Percentiles rank a stretch among this genome's conserved stretches.
phyloP scores from a whole-genome alignment of 108 stramenopile genomes.

The Cylindrotheca closterium region DNA sequence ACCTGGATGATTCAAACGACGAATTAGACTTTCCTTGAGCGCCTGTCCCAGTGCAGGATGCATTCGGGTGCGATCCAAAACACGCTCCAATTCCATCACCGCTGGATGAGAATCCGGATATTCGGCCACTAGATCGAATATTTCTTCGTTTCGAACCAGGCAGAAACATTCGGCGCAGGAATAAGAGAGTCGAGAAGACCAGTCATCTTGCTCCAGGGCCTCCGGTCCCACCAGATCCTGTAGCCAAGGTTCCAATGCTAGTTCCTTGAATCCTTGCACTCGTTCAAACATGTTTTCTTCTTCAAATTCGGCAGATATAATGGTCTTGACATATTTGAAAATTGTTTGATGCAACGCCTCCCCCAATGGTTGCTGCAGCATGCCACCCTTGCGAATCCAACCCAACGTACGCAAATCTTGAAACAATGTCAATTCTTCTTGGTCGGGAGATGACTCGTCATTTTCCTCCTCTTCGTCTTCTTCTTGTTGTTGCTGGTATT shows the following conservation, averaged over 20 bases:
- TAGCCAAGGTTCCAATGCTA: constrained; percentile 51
- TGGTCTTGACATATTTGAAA: constrained; percentile 19
- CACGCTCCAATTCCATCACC: constrained; percentile 60
- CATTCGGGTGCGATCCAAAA: constrained; percentile 52
- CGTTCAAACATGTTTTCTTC: constrained; percentile 35
- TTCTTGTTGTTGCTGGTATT: constrained; percentile 13
- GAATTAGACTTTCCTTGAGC: constrained; percentile 52
- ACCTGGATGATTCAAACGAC: constrained; percentile 92
- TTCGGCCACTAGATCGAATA: constrained; percentile 81
- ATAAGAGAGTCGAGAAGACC: constrained; percentile 49
- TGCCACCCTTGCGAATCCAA: constrained; percentile 50
- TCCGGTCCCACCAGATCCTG: constrained; percentile 36
- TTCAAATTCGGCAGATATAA: constrained; percentile 61
- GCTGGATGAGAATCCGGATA: constrained; percentile 83
- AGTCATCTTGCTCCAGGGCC: constrained; percentile 26
- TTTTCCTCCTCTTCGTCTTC: constrained; percentile 34
- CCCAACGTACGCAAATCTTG: constrained; percentile 40
- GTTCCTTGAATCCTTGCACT: constrained; percentile 47
- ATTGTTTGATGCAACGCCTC: constrained; percentile 53
- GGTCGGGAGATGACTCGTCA: constrained; percentile 11
- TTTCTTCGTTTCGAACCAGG: constrained; percentile 55
- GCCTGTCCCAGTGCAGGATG: constrained; percentile 40
- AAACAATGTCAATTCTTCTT: constrained; percentile 34
- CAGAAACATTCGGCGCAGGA: constrained; percentile 58
- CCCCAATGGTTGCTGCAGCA: constrained; percentile 42